Conservation (phyloP, 2,329 filamentous ascomycete genomes). For the Fusarium sp. region DNA sequence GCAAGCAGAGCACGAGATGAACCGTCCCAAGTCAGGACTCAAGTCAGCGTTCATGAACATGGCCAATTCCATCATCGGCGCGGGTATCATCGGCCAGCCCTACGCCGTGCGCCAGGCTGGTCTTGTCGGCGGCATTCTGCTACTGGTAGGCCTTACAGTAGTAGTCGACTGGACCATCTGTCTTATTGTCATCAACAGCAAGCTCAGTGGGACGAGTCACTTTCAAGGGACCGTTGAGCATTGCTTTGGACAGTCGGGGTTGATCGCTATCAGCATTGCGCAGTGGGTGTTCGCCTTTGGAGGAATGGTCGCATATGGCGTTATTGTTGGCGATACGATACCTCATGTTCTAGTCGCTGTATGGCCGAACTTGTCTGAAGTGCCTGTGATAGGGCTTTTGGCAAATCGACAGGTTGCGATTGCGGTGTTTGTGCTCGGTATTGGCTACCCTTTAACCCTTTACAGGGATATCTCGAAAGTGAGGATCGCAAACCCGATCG, state of each 20-base stretch:
- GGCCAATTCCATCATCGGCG: conserved; percentile 96
- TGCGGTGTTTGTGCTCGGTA: conserved; percentile 83
- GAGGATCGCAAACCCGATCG: conserved; percentile 42
- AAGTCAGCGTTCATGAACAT: conserved; percentile 98
- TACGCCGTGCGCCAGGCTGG: conserved; percentile 97
- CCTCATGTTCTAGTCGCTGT: conserved; percentile 87
- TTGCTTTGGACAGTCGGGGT: conserved; percentile 88
- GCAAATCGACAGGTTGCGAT: conserved; percentile 87
- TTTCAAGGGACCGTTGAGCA: conserved; percentile 97
- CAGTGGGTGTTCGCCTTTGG: conserved; percentile 99
- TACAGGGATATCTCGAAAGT: conserved; percentile 98
- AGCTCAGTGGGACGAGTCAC: conserved; percentile 90
- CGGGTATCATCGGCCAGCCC: conserved; percentile 83
- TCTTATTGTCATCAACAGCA: conserved; percentile 96
- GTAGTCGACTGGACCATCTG: conserved; percentile 98
- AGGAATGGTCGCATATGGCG: conserved; percentile 97
- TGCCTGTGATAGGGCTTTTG: conserved; percentile 84
- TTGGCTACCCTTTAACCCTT: conserved; percentile 91
- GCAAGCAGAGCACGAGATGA: conserved; percentile 66
- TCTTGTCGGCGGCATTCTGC: conserved; percentile 79
- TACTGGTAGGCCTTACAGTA: conserved; percentile 83
- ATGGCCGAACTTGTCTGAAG: conserved; percentile 78
- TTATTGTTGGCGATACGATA: conserved; percentile 97
- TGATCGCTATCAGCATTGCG: conserved; percentile 88
- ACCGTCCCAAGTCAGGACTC: conserved; percentile 85